Evolutionary conservation across 1,139 yeast genomes (phyloP), one percentile per base, ranked within the genome.

Genomic region (Yamadazyma friedrichii): DNA sequence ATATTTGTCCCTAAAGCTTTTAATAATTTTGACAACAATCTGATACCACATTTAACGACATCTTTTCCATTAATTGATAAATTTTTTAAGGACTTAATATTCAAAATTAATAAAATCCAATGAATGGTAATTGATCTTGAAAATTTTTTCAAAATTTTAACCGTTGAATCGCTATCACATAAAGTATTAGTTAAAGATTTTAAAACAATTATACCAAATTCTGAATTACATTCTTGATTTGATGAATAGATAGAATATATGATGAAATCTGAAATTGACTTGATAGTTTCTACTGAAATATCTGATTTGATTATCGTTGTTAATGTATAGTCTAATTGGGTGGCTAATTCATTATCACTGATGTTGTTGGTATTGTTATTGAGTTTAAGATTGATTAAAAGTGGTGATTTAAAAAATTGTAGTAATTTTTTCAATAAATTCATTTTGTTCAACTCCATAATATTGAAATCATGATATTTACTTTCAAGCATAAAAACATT

Each of bases 21-120:
- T 15, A 85, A 61, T 6, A 81, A 58, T 39, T 70, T 71, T 6
- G 81, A 62, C 15, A 85, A 56, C 9, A 85, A 57, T 15, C 74
- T 65, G 9, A 84, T 53, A 0, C 80, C 76, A 44, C 72, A 59
- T 28, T 66, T 62, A 1, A 78, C 74, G 2, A 36, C 26, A n/a
- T 62, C 60, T 5, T 67, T 63, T 2, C 64, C 47, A 31, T 47
- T 43, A 26, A 42, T 25, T 4, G 45, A 32, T 22, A 36, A 28
- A 12, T 31, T 8, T 10, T 28, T 20, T 8, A 42, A 30, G 2
- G 46, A 32, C 13, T 67, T 65, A 35, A 51, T 58, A 33, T 74
- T 72, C 30, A 86, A 53, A 2, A 84, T 58, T 26, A 84, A 59
- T n/a, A 85, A 58, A 2, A 82, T 64, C 84, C 89, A 82, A 54